Percentiles rank a stretch among this genome's conserved stretches.
These are phyloP conservation scores for Wallacemonas sp. DNA, from an alignment of 208 protist species.

Conservation along the genomic window DNA sequence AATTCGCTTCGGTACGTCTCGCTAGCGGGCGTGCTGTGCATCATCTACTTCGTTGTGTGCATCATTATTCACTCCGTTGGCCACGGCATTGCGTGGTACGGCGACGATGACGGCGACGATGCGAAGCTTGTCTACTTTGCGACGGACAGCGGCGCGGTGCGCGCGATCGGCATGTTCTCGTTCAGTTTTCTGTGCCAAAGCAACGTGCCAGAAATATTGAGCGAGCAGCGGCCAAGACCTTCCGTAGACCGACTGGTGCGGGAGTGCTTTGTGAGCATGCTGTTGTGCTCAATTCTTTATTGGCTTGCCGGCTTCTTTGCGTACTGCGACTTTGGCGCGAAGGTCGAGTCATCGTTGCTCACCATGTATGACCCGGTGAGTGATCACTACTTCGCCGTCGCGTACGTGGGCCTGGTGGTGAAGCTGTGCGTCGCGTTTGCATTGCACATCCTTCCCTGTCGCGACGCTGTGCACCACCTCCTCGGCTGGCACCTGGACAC, in stretches of 20 bases:
- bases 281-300: conserved; percentile 70
- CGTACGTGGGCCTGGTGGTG: conserved; percentile 63
- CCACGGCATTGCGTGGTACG: conserved; percentile 19
- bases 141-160: conserved; percentile 32
- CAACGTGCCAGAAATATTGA: conserved; percentile 59
- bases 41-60: conserved; percentile 70
- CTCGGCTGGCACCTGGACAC: conserved; percentile 52
- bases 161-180: conserved; percentile 49
- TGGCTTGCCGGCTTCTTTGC: conserved; percentile 71
- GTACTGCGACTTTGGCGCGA: conserved; percentile 60
- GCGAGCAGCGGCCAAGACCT: conserved; percentile 43
- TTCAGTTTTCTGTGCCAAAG: conserved; percentile 72
- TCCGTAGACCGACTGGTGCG: conserved; percentile 38
- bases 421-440: conserved; percentile 76
- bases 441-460: conserved; percentile 61
- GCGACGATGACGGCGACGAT: conserved; percentile 5
- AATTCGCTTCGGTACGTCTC: conserved; percentile 82
- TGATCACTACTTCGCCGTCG: conserved; percentile 58
- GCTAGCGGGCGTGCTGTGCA: conserved; percentile 54
- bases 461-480: conserved; percentile 60
- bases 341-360: conserved; percentile 46
- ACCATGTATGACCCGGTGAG: conserved; percentile 50
- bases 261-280: conserved; percentile 52
- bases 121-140: conserved; percentile 23
- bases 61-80: conserved; percentile 46